Conservation (phyloP, 805 yeast species). For the Cyberlindnera subsufficiens region DNA sequence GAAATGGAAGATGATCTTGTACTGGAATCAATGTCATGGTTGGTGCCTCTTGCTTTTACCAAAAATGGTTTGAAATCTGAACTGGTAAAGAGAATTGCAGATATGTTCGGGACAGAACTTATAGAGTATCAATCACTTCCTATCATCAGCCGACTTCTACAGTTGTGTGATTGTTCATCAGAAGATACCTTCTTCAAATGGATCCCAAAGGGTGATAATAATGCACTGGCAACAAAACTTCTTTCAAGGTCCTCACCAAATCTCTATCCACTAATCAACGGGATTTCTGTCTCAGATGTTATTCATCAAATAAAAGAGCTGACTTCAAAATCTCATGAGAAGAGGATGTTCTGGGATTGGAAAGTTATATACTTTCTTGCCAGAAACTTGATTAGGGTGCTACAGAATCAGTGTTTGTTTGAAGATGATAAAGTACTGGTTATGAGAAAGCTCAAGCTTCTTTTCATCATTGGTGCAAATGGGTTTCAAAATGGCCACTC, state of each 20-base stretch:
- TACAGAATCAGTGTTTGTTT: conserved; percentile 19
- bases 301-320: conserved; percentile 9
- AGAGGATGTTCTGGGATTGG: conserved; percentile 29
- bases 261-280: conserved; percentile 4
- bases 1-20: conserved; percentile 20
- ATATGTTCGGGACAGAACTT: conserved; percentile 13
- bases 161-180: conserved; percentile 33
- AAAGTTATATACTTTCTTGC: conserved; percentile 32
- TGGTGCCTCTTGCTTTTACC: conserved; percentile 40
- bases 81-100: conserved; percentile 20
- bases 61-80: conserved; percentile 32
- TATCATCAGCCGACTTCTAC: conserved; percentile 32
- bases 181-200: conserved; percentile 18
- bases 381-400: conserved; percentile 25
- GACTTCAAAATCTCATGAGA: not conserved
- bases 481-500: conserved; percentile 7
- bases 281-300: conserved; percentile 12
- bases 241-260: conserved; percentile 2
- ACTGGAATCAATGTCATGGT: conserved; percentile 29
- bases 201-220: conserved; percentile 8
- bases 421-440: conserved; percentile 19
- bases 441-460: conserved; percentile 33
- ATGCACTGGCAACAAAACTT: conserved; percentile 1
- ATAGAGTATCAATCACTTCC: conserved; percentile 23
- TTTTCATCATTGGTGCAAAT: conserved; percentile 25